Evolutionary conservation across 2,329 filamentous ascomycete genomes (phyloP), one percentile per base, ranked within the genome.

Genomic region (Alternaria triticimaculans): DNA sequence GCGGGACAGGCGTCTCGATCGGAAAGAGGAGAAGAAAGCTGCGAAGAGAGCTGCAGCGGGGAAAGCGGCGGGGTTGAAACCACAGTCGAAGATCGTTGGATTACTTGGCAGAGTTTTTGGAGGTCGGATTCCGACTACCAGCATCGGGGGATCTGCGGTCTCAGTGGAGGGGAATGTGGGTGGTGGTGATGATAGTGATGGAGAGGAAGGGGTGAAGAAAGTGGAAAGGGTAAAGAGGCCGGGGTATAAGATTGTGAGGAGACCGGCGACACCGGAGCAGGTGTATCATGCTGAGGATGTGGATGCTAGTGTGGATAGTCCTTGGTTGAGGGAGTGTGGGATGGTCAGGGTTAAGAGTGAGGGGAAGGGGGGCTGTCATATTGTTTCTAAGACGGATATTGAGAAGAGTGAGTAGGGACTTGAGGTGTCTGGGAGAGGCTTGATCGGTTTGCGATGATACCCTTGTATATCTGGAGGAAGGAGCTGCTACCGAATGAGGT

Each of bases 311-410:
- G 51, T 63, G 7, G 57, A 66, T n/a, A 68, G 66, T 49, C 37
- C 26, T 21, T 68, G 58, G 58, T 41, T 70, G 33, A 51, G 41
- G 18, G 66, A 68, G 55, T 70, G 67, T 18, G 66, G 64, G 7
- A 65, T 70, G 66, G 64, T 68, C n/a, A 64, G 43, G 10, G 67
- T 70, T 4, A 62, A 55, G 51, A 61, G 57, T 33, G 60, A 55
- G 4, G 50, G 44, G 41, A n/a, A 18, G 6, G 67, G 66, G 3
- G 61, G 67, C 2, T 70, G 62, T 33, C 59, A 63, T 25, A 64
- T 70, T 28, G 64, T 69, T 43, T 37, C 64, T 15, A 65, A 61
- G 56, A 63, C 46, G 10, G 50, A 45, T 20, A 46, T 69, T 15
- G 25, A 50, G 49, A 65, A 62, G 55, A 41, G 50, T 5, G 56